Percentiles rank a stretch among this genome's conserved stretches.
Conservation (phyloP, 257 asterid genomes). For the Forsythia suspensa region DNA sequence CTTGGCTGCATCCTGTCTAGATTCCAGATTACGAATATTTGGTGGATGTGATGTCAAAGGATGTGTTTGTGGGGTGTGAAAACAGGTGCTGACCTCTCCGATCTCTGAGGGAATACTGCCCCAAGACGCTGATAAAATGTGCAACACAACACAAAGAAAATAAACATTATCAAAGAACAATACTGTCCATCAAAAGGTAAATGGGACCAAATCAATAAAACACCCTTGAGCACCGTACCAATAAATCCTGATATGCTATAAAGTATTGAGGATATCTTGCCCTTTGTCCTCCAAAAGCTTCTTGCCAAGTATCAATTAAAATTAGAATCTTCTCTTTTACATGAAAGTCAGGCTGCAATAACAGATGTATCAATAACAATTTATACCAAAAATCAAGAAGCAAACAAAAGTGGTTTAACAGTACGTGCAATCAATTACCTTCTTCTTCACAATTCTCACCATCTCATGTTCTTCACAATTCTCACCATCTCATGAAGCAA, state of each 20-base stretch:
- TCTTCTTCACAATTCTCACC: conserved; percentile 12
- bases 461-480: too few species aligned
- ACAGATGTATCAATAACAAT: conserved; percentile 13
- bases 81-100: conserved; percentile 86
- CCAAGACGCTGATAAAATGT: conserved; percentile 79
- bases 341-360: conserved; percentile 90
- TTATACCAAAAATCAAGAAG: neutral
- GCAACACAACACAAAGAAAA: conserved; percentile 25
- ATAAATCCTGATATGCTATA: conserved; percentile 92
- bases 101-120: conserved; percentile 93
- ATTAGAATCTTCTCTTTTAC: conserved; percentile 96
- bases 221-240: conserved; percentile 47
- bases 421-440: conserved; percentile 46
- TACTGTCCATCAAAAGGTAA: neutral
- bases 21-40: conserved; percentile 71
- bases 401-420: neutral
- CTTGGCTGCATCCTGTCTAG: conserved; percentile 66
- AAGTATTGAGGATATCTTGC: conserved; percentile 88
- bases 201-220: conserved; percentile 18
- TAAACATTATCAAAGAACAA: neutral
- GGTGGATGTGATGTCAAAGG: conserved; percentile 88
- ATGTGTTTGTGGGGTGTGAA: conserved; percentile 94
- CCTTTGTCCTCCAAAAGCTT: conserved; percentile 98
- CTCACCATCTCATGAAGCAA: conserved; percentile 70
- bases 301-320: conserved; percentile 99